Percentiles rank a stretch among this genome's conserved stretches.
Conservation (phyloP, 2,329 filamentous ascomycete species). For the Chalaropsis thielavioides region DNA sequence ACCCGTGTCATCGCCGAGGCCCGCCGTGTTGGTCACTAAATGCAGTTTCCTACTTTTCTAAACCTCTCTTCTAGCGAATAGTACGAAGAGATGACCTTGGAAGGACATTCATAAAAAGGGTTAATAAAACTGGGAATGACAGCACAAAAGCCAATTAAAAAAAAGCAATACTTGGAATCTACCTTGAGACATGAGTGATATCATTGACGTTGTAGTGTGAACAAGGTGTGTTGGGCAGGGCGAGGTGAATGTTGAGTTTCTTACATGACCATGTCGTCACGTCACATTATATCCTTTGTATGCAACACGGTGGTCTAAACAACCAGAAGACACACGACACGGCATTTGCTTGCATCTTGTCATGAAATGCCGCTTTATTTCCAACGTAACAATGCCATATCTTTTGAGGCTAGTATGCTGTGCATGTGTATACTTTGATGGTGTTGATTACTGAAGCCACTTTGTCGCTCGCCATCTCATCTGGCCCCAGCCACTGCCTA, state of each 20-base stretch:
- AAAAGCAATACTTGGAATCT: slow-evolving; percentile 2
- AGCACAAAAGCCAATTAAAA: slow-evolving; percentile 16
- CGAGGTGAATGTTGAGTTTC: neutral
- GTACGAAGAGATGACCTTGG: slow-evolving; percentile 1
- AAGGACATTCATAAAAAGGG: slow-evolving; percentile 9
- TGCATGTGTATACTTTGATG: neutral
- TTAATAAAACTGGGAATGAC: slow-evolving; percentile 16
- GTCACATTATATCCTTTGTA: neutral
- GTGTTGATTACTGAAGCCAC: neutral
- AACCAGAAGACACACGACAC: too few relatives aligned
- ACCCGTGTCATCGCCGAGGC: slow-evolving; percentile 95
- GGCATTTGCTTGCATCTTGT: too few relatives aligned
- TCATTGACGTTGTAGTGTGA: neutral
- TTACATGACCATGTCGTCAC: too few relatives aligned
- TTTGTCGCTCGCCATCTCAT: neutral
- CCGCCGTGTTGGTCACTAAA: slow-evolving; percentile 52
- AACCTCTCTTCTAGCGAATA: neutral
- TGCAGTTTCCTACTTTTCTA: slow-evolving; percentile 14
- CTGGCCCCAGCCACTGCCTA: neutral
- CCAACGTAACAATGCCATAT: neutral
- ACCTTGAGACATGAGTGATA: neutral
- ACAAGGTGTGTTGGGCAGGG: neutral
- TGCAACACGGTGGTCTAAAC: too few relatives aligned
- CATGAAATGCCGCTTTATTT: too few relatives aligned
- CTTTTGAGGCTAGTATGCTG: neutral